Conservation (phyloP, 257 asterid species). For the Linderniella brevidens region DNA sequence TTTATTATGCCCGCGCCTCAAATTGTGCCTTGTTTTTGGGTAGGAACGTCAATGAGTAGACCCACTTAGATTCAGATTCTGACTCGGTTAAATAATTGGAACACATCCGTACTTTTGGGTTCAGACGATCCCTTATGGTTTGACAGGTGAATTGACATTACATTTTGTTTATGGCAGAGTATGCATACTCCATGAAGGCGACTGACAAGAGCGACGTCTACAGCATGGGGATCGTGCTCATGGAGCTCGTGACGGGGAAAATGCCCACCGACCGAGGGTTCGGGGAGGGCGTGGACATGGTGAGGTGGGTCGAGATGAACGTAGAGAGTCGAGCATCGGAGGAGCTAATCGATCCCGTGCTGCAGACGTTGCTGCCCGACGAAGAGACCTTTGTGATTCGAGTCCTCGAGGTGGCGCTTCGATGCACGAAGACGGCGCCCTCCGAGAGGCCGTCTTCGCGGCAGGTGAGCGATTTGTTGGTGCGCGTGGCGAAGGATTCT, state of each 20-base stretch:
- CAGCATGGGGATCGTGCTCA: slow-evolving; percentile 92
- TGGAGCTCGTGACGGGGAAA: slow-evolving; percentile 83
- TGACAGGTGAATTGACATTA: not conserved
- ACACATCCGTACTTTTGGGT: too few relatives aligned
- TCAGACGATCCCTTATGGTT: too few relatives aligned
- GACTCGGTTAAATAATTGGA: too few relatives aligned
- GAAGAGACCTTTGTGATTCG: slow-evolving; percentile 45
- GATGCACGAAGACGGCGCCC: slow-evolving; percentile 82
- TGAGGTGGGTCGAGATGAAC: slow-evolving; percentile 63
- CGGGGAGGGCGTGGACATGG: slow-evolving; percentile 61
- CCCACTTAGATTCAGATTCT: too few relatives aligned
- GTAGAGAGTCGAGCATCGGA: slow-evolving; percentile 35
- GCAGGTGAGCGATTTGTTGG: slow-evolving; percentile 40
- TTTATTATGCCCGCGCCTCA: too few relatives aligned
- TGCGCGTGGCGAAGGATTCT: slow-evolving; percentile 33
- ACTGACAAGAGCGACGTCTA: slow-evolving; percentile 82
- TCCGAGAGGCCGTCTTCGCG: slow-evolving; percentile 78
- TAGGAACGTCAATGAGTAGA: too few relatives aligned
- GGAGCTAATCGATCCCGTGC: slow-evolving; percentile 46
- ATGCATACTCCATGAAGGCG: slow-evolving; percentile 72
- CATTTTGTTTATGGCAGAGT: slow-evolving; percentile 27
- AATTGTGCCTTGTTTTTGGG: too few relatives aligned
- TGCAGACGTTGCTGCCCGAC: slow-evolving; percentile 45
- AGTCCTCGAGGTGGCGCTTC: slow-evolving; percentile 58
- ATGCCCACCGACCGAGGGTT: slow-evolving; percentile 76